Evolutionary conservation across 257 asterid genomes (phyloP), one percentile per base, ranked within the genome.

Genomic region (Verbena officinalis): DNA sequence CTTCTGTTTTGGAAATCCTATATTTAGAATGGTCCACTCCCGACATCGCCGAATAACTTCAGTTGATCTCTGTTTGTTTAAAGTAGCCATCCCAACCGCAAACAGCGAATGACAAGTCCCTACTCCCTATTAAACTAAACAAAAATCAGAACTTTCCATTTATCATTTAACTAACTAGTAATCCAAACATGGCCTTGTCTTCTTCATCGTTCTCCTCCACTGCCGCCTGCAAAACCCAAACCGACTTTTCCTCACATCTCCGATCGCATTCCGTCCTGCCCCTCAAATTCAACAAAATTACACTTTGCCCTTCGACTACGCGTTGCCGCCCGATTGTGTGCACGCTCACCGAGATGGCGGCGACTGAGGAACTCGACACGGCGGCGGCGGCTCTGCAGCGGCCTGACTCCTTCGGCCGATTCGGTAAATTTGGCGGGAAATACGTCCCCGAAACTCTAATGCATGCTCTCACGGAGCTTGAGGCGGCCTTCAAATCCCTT

Each of bases 361-460:
- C 72, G 63, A 56, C 84, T 24, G 77, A 67, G 54, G 84, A 77
- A 20, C 74, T 57, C 48, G 72, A 73, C 55, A 43, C n/a, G n/a
- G n/a, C 74, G 9, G 36, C 65, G 60, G 67, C 48, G 48, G 58
- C 62, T 45, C 69, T 49, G 55, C 87, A 38, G 70, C 81, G 89
- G 14, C 98, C 98, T 9, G 98, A 91, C 66, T 75, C 96, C 1
- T 91, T 91, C 65, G 97, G 98, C 23, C 77, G 98, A 42, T 89
- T 89, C 30, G 97, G 98, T 3, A 82, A 80, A 64, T 92, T 78
- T 58, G 98, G 98, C 11, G 98, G 98, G 6, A 86, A 86, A 52
- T 89, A 86, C 72, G 97, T 92, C 0, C 98, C 97, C 5, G 98
- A 92, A 67, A 92, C 96, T 4, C 84, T 92, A n/a, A 92, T 89